Conservation (phyloP, 495 filamentous ascomycete species). For the Podospora didyma region DNA sequence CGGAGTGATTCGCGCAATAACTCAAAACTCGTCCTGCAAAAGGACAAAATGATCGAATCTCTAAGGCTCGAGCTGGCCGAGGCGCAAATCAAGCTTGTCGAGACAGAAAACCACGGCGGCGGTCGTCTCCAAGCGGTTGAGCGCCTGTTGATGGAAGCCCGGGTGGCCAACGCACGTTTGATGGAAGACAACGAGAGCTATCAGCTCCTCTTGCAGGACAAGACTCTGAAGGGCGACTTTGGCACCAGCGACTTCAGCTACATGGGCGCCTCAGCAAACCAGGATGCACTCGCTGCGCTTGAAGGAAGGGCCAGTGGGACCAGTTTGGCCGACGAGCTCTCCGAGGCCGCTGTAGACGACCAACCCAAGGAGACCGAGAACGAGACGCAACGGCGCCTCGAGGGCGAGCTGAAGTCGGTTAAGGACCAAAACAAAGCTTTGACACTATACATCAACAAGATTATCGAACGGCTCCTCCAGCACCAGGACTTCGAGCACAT, state of each 20-base stretch:
- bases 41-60: conserved; percentile 92
- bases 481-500: conserved; percentile 94
- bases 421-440: conserved; percentile 96
- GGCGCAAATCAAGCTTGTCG: conserved; percentile 90
- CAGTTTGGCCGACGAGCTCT: conserved; percentile 86
- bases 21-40: conserved; percentile 83
- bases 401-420: conserved; percentile 71
- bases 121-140: conserved; percentile 82
- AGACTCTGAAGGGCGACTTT: conserved; percentile 92
- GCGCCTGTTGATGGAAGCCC: conserved; percentile 78
- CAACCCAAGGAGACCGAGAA: conserved; percentile 51
- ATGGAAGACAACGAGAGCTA: conserved; percentile 99
- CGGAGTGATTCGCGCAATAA: conserved; percentile 80
- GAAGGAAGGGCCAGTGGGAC: conserved; percentile 51
- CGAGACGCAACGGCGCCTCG: conserved; percentile 61
- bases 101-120: conserved; percentile 88
- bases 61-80: conserved; percentile 89
- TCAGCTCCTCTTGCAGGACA: conserved; percentile 86
- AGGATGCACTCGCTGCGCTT: conserved; percentile 52
- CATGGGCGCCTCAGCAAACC: conserved; percentile 55
- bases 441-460: conserved; percentile 96
- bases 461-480: conserved; percentile 88
- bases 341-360: conserved; percentile 51
- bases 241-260: conserved; percentile 72
- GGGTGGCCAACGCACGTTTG: conserved; percentile 88